phyloP scores from a whole-genome alignment of 148 eudicot genomes.

The Silene latifolia region DNA sequence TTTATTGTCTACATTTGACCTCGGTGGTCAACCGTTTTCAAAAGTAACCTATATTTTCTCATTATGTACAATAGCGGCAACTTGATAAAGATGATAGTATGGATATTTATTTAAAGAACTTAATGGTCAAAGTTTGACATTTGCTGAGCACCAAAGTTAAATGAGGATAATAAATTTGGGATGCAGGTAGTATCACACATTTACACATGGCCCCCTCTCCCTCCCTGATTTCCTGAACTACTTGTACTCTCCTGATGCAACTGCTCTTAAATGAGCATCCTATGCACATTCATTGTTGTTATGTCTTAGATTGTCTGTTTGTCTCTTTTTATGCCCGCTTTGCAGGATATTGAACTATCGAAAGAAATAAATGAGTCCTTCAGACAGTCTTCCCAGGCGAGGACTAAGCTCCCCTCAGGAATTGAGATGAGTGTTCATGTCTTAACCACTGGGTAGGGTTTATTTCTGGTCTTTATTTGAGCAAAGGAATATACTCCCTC shows the following conservation, averaged over 20 bases:
- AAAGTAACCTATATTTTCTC: background rate
- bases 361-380: conserved; percentile 97
- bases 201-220: background rate
- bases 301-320: background rate
- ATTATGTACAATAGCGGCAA: background rate
- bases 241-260: background rate
- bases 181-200: background rate
- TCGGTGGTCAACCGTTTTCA: background rate
- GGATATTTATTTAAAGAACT: background rate
- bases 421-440: conserved; percentile 99
- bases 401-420: conserved; percentile 95
- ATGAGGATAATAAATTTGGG: background rate
- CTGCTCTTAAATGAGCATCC: background rate
- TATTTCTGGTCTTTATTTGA: background rate
- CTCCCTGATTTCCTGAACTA: background rate
- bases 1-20: background rate
- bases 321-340: background rate
- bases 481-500: too few species aligned
- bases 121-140: too few species aligned
- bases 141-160: background rate
- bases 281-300: background rate
- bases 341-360: conserved; percentile 92
- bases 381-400: conserved; percentile 93
- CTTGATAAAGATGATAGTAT: background rate
- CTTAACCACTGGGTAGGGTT: conserved; percentile 83